phyloP scores from a whole-genome alignment of 1,284 basidiomycete genomes.

The Polyporus tsugae region DNA sequence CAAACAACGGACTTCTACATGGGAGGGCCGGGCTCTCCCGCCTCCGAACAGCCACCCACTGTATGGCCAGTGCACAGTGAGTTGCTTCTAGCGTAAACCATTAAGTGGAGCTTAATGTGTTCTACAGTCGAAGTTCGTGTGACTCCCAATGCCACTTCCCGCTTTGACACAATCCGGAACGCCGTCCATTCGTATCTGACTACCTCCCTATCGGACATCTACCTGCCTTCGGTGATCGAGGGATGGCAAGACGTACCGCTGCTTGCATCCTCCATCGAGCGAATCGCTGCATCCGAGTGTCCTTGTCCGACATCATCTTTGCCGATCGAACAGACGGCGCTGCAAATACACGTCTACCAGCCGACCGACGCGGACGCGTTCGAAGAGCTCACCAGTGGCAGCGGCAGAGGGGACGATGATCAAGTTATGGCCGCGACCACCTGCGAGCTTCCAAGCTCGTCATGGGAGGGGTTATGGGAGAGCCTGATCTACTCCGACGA shows the following conservation, averaged over 20 bases:
- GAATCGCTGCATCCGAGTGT: conserved; percentile 79
- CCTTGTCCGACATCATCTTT: conserved; percentile 63
- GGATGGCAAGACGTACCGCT: conserved; percentile 81
- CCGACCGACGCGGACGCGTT: conserved; percentile 73
- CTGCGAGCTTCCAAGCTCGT: conserved; percentile 83
- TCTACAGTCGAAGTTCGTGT: conserved; percentile 85
- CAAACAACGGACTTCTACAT: conserved; percentile 36
- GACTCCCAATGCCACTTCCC: conserved; percentile 66
- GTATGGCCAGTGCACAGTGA: conserved; percentile 69
- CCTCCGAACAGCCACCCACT: conserved; percentile 31
- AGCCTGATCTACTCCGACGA: conserved; percentile 91
- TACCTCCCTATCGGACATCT: conserved; percentile 65
- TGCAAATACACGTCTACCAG: conserved; percentile 91
- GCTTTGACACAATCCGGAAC: conserved; percentile 75
- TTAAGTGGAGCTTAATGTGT: conserved; percentile 5
- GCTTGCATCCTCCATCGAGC: conserved; percentile 79
- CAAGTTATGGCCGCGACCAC: conserved; percentile 88
- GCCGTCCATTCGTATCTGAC: conserved; percentile 69
- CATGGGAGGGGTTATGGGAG: conserved; percentile 91
- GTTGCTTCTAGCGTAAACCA: conserved; percentile 27
- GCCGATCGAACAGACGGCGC: conserved; percentile 61
- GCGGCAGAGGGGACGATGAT: conserved; percentile 71
- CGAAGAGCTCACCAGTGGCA: conserved; percentile 80
- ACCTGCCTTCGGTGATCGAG: conserved; percentile 69
- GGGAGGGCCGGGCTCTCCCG: conserved; percentile 32